Evolutionary conservation across 2,329 filamentous ascomycete species (phyloP), one percentile per base, ranked within the genome.

Genomic region (Hymenoscyphus fraxineus): DNA sequence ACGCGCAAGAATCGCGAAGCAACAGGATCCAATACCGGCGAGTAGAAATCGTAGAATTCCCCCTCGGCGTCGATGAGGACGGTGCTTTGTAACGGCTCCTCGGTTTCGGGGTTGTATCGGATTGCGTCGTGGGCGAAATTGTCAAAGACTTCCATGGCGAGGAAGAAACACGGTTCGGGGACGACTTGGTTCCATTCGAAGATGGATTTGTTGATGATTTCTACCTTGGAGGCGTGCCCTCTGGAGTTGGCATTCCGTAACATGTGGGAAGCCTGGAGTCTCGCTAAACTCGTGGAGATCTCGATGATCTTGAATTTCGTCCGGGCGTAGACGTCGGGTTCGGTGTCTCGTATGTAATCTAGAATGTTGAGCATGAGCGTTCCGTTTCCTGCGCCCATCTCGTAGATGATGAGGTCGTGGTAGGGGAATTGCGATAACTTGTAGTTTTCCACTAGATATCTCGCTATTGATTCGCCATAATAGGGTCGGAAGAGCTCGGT

Each of bases 311-410:
- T 92, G 83, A 90, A 99, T 74, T 92, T 90, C 5, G 95, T 99
- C 65, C 95, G 88, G 72, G 91, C 89, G 78, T 99, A 99, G 39
- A 99, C 94, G 69, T 93, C 90, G 0, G 93, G 92, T 72, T 98
- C 91, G 56, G 88, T 84, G 69, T 91, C 89, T 67, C 93, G 91
- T 76, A 99, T 96, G 77, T 96, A 97, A 81, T 99, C 94, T 67
- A 99, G 84, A 64, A 99, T 93, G 77, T 99, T 99, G 75, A 95
- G 84, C 95, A 99, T 99, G 75, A 99, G 85, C 0, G 96, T 99
- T 67, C 95, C 95, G 73, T 97, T 94, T 72, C 95, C 95, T 47
- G 95, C 95, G 61, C 95, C 95, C 90, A 99, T 96, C 77, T 99
- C 95, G 83, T 97, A 99, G 77, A 99, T 96, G 72, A 96, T 91